A percentile compares a stretch with the other conserved stretches of the same genome.
phyloP scores from a whole-genome alignment of 2,329 filamentous ascomycete species.

The Pseudocercospora eumusae region DNA sequence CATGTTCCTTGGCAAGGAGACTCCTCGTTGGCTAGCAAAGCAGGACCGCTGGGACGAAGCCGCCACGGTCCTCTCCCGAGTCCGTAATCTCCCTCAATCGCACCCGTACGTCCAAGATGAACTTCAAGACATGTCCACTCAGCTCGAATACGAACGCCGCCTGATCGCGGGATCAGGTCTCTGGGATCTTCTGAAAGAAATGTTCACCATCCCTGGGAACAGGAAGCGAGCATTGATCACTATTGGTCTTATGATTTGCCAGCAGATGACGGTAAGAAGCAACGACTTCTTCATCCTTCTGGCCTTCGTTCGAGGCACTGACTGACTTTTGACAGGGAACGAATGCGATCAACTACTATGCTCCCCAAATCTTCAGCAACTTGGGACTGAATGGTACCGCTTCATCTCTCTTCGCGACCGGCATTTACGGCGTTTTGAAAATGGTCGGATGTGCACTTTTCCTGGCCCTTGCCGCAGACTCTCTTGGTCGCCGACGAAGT shows the following conservation, averaged over 20 bases:
- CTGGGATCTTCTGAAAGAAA: slow-evolving; percentile 66
- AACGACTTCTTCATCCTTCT: slow-evolving; percentile 43
- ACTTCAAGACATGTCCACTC: slow-evolving; percentile 63
- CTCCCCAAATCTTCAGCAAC: slow-evolving; percentile 66
- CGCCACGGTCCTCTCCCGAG: slow-evolving; percentile 55
- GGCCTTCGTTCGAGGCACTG: background rate
- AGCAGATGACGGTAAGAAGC: slow-evolving; percentile 67
- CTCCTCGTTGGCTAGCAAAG: slow-evolving; percentile 55
- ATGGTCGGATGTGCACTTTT: slow-evolving; percentile 64
- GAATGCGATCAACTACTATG: slow-evolving; percentile 64
- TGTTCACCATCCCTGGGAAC: slow-evolving; percentile 65
- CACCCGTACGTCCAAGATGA: slow-evolving; percentile 57
- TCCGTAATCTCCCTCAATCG: slow-evolving; percentile 62
- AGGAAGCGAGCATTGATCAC: slow-evolving; percentile 66
- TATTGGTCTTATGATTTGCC: slow-evolving; percentile 64
- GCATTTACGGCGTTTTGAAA: slow-evolving; percentile 73
- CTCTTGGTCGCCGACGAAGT: slow-evolving; percentile 65
- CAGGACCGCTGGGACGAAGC: slow-evolving; percentile 69
- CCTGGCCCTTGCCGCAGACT: slow-evolving; percentile 70
- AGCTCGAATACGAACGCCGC: slow-evolving; percentile 72
- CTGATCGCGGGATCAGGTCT: slow-evolving; percentile 63
- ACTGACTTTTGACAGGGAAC: slow-evolving; percentile 38
- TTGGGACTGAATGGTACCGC: slow-evolving; percentile 61
- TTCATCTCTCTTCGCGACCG: slow-evolving; percentile 68
- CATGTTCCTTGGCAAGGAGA: slow-evolving; percentile 58